Base-by-base conservation (phyloP, 1,139 yeast genomes). In the Suhomyces terraborum region DNA sequence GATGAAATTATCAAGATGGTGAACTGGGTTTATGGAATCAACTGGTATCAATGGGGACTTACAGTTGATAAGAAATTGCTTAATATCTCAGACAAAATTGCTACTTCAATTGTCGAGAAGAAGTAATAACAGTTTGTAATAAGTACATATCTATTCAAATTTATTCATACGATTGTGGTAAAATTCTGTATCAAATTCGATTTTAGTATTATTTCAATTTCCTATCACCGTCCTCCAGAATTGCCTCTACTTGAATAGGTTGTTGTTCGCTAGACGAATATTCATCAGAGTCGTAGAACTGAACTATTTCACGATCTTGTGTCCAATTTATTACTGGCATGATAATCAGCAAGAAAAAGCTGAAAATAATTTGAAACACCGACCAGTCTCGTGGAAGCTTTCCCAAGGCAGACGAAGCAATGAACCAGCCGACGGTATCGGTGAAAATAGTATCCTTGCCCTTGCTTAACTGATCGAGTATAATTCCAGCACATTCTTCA, bases 371-470 rank as follows among this genome's bases (percentile, higher is more conserved):
- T 55, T 83, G 88, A 8, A 79, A 53, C 4, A 81, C 49, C 50
- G 83, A 78, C 65, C 79, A 77, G 40, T 72, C 72, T 27, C 95
- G 66, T n/a, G 89, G 93, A 41, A 75, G 67, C 35, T 75, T 73
- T 1, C 97, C 96, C 53, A 89, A 67, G 52, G 78, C 77, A 27
- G 84, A 71, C 34, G 84, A 70, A 47, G 84, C 82, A 36, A 91
- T 66, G 2, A 86, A 62, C 95, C 95, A 91, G 3, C 97, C 96
- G 35, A 89, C 76, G 22, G 77, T 65, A 60, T 94, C 98, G 0
- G 98, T 91, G 40, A 83, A 84, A 8, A 91, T 73, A 43, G 84
- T 80, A 47, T 85, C 84, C 42, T 81, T 77, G 1, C 98, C 98
- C 29, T 66, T 62, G 23, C 73, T 70, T 24, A 94, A 67, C 49